Conservation (phyloP, 192 early-diverging fungal species). For the Kappamyces sp. region DNA sequence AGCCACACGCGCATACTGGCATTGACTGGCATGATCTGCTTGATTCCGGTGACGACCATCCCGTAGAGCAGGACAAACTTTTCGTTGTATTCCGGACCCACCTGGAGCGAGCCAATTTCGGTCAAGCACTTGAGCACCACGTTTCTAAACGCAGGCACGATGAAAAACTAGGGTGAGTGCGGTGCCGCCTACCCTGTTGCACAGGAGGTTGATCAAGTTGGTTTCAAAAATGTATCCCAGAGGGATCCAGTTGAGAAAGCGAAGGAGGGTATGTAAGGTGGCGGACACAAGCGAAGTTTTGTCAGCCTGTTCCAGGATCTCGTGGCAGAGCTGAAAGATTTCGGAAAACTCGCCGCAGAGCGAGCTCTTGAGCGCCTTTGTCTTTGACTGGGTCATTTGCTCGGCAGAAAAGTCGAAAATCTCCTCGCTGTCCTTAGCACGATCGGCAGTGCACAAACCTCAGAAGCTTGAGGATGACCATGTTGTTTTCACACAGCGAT, state of each 20-base stretch:
- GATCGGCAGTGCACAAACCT: conserved; percentile 48
- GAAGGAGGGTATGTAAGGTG: conserved; percentile 89
- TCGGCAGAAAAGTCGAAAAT: conserved; percentile 99
- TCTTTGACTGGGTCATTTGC: conserved; percentile 95
- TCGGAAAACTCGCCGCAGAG: conserved; percentile 95
- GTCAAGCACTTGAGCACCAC: conserved; percentile 93
- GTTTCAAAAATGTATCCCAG: conserved; percentile 98
- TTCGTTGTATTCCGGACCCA: conserved; percentile 72
- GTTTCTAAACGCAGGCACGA: conserved; percentile 81
- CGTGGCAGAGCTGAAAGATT: conserved; percentile 89
- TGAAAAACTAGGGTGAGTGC: conserved; percentile 62
- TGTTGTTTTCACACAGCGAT: conserved; percentile 97
- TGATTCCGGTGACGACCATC: conserved; percentile 66
- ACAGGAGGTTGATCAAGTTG: conserved; percentile 77
- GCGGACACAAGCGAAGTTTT: conserved; percentile 85
- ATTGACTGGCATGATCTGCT: conserved; percentile 60
- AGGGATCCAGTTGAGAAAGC: conserved; percentile 97
- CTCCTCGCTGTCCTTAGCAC: conserved; percentile 71
- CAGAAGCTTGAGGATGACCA: conserved; percentile 95
- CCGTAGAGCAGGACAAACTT: conserved; percentile 85
- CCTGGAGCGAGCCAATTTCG: conserved; percentile 87
- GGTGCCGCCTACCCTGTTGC: conserved; percentile 58
- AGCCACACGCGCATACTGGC: conserved; percentile 45
- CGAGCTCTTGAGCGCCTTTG: conserved; percentile 86
- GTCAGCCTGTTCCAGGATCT: conserved; percentile 86